Conservation (phyloP, 768 basidiomycete genomes). For the Phylloporus rhodoxanthus region DNA sequence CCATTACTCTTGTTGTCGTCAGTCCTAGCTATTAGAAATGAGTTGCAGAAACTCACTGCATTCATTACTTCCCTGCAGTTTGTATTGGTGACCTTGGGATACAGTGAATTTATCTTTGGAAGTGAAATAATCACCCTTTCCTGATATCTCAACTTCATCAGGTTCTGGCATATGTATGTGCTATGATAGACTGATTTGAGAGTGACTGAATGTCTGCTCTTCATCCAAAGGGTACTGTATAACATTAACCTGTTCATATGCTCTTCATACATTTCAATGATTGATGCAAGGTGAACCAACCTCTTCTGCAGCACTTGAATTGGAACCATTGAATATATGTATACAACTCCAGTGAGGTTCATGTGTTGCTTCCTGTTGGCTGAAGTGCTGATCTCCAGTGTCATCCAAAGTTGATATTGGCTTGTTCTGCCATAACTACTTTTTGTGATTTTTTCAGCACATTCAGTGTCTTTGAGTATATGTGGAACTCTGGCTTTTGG, state of each 20-base stretch:
- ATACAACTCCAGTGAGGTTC: slow-evolving; percentile 1
- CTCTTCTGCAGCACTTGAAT: neutral
- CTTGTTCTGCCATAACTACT: neutral
- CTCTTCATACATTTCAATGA: neutral
- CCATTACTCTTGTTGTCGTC: slow-evolving; percentile 7
- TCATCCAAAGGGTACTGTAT: neutral
- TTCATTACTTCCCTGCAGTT: neutral
- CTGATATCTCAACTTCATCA: neutral
- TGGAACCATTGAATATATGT: neutral
- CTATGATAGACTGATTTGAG: neutral
- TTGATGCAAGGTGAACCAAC: neutral
- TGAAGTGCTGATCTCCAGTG: neutral
- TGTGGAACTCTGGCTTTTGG: slow-evolving; percentile 17
- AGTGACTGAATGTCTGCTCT: neutral
- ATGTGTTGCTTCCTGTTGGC: neutral
- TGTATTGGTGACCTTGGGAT: neutral
- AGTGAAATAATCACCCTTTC: neutral
- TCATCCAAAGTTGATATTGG: slow-evolving; percentile 2
- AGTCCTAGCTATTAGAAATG: neutral
- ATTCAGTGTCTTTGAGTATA: slow-evolving; percentile 5
- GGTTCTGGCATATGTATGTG: slow-evolving; percentile 8
- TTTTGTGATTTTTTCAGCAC: slow-evolving; percentile 5
- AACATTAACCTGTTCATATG: neutral
- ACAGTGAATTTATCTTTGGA: neutral
- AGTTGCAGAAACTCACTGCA: neutral